A percentile compares a stretch with the other conserved stretches of the same genome.
Conservation (phyloP, 257 asterid species). For the Penstemon eatonii region DNA sequence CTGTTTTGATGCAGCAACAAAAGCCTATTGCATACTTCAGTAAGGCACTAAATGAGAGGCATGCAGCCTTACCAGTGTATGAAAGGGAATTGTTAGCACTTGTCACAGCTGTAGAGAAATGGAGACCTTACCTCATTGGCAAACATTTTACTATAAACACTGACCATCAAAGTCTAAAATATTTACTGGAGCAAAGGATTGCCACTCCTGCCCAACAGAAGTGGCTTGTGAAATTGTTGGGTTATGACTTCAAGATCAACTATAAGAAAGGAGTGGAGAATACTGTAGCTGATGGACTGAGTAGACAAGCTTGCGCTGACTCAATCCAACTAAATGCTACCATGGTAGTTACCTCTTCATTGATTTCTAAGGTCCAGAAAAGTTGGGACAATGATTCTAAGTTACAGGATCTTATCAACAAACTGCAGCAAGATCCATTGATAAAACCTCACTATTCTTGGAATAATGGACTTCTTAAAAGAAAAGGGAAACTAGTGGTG, state of each 20-base stretch:
- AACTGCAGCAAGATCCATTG: no score
- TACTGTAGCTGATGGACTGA: neutral
- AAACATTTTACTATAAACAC: neutral
- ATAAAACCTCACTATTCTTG: no score
- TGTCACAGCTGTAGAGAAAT: neutral
- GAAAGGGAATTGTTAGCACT: neutral
- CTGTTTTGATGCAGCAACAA: neutral
- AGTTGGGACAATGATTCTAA: no score
- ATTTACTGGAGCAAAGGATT: no score
- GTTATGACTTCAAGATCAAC: neutral
- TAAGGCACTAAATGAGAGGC: neutral
- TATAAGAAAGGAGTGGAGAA: neutral
- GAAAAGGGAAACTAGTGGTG: no score
- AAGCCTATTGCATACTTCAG: neutral
- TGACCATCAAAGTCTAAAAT: neutral
- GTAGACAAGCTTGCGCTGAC: no score
- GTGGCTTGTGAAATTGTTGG: neutral
- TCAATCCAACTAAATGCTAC: no score
- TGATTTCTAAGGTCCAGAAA: no score
- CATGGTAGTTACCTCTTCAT: no score
- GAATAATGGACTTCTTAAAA: no score
- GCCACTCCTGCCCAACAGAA: neutral
- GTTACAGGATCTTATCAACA: no score
- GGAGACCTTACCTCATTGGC: conserved; percentile 7
- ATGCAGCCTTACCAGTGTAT: neutral